phyloP scores from a whole-genome alignment of 805 yeast genomes.

The Ogataea glucozyma region DNA sequence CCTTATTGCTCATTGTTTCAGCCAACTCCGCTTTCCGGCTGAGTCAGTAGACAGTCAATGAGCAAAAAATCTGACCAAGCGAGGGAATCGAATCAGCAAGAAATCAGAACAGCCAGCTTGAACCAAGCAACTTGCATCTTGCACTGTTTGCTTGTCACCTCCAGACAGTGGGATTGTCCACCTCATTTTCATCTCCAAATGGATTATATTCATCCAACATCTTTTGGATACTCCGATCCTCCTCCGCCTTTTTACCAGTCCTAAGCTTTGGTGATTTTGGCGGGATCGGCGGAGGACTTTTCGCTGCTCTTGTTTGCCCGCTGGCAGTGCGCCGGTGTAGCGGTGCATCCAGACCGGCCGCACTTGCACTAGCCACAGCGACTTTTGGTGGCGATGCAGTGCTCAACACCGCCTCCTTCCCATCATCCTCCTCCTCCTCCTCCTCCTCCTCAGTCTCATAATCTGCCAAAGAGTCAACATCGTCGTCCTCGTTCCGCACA shows the following conservation, averaged over 20 bases:
- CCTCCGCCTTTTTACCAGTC: not conserved
- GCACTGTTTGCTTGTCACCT: constrained; percentile 5
- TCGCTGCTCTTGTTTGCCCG: not conserved
- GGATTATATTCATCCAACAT: constrained; percentile 32
- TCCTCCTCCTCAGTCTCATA: constrained; percentile 37
- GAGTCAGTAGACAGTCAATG: too few species aligned
- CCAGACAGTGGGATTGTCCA: constrained; percentile 32
- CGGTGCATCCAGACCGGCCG: too few species aligned
- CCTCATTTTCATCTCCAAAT: constrained; percentile 36
- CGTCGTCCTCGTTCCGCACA: constrained; percentile 42
- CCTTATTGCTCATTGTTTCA: too few species aligned
- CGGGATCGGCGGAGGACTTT: constrained; percentile 33
- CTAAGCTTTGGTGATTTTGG: constrained; percentile 23
- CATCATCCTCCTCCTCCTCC: constrained; percentile 11
- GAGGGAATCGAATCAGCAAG: too few species aligned
- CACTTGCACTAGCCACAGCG: too few species aligned
- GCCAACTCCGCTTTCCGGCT: too few species aligned
- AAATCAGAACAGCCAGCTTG: too few species aligned
- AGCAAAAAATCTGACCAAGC: too few species aligned
- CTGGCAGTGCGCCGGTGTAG: constrained; percentile 1
- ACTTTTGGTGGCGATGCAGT: too few species aligned
- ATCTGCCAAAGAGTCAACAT: constrained; percentile 42
- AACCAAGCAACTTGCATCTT: too few species aligned
- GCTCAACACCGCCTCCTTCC: too few species aligned
- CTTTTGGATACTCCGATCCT: not conserved